A percentile compares a stretch with the other conserved stretches of the same genome.
Conservation (phyloP, 768 basidiomycete species). For the Kondoa malvinella region DNA sequence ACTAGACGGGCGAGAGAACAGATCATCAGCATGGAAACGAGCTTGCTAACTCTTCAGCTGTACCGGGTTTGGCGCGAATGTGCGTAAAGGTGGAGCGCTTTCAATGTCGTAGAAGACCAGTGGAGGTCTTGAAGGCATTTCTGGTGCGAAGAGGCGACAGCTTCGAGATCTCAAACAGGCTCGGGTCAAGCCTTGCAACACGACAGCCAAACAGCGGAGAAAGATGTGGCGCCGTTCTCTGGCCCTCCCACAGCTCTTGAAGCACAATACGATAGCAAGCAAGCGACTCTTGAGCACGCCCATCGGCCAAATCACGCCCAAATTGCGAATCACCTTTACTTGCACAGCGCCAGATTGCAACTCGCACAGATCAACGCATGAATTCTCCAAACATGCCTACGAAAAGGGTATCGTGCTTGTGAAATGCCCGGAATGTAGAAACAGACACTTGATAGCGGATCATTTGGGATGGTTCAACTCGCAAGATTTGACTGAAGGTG, state of each 20-base stretch:
- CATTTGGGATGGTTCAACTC: slow-evolving; percentile 87
- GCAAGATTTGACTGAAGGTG: slow-evolving; percentile 36
- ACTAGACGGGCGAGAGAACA: too few species aligned
- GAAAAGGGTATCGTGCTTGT: slow-evolving; percentile 74
- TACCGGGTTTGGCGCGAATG: neutral
- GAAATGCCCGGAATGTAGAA: slow-evolving; percentile 77
- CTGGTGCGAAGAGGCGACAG: too few species aligned
- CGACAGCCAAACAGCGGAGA: neutral
- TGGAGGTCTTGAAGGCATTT: too few species aligned
- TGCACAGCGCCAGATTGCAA: slow-evolving; percentile 54
- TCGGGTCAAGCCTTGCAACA: too few species aligned
- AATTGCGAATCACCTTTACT: slow-evolving; percentile 63
- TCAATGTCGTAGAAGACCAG: neutral
- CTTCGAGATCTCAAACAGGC: too few species aligned
- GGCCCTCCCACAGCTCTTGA: neutral
- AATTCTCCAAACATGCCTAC: slow-evolving; percentile 71
- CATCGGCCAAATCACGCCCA: slow-evolving; percentile 38
- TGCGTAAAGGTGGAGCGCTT: neutral
- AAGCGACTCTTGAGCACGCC: neutral
- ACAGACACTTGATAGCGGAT: slow-evolving; percentile 70
- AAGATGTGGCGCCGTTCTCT: neutral
- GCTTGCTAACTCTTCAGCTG: too few species aligned
- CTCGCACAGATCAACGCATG: slow-evolving; percentile 62
- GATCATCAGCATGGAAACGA: too few species aligned
- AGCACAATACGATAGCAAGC: neutral